Conservation (phyloP, 306 rosid species). For the Spatholobus suberectus region DNA sequence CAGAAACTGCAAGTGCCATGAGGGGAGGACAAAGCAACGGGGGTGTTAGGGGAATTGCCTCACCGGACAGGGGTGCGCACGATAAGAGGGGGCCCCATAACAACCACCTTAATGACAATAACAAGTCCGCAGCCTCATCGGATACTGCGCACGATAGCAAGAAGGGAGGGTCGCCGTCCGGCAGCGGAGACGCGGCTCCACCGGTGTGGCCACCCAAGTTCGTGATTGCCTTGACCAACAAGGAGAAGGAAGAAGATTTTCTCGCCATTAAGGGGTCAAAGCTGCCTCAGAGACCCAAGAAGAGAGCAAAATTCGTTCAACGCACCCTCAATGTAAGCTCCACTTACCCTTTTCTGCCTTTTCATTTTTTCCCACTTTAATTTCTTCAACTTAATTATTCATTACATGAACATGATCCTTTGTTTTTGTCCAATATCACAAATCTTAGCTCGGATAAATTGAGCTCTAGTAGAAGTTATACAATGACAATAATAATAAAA, state of each 20-base stretch:
- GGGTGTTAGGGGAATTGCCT: constrained; percentile 73
- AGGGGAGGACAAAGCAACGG: constrained; percentile 92
- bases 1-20: constrained; percentile 77
- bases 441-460: not conserved
- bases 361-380: not conserved
- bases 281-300: constrained; percentile 93
- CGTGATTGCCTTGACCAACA: constrained; percentile 90
- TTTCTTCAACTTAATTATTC: not conserved
- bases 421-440: not conserved
- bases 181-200: constrained; percentile 76
- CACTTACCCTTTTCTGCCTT: not conserved
- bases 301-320: constrained; percentile 87
- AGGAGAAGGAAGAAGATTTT: constrained; percentile 97
- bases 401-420: not conserved
- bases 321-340: constrained; percentile 94
- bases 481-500: not conserved
- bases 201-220: constrained; percentile 93
- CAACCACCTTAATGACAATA: constrained; percentile 48
- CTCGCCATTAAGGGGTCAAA: constrained; percentile 91
- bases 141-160: constrained; percentile 96
- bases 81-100: constrained; percentile 72
- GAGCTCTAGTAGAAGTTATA: not conserved
- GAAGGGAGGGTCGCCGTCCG: constrained; percentile 90
- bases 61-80: constrained; percentile 91
- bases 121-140: constrained; percentile 79